Conservation (phyloP, 495 filamentous ascomycete species). For the Trichoderma reesei region DNA sequence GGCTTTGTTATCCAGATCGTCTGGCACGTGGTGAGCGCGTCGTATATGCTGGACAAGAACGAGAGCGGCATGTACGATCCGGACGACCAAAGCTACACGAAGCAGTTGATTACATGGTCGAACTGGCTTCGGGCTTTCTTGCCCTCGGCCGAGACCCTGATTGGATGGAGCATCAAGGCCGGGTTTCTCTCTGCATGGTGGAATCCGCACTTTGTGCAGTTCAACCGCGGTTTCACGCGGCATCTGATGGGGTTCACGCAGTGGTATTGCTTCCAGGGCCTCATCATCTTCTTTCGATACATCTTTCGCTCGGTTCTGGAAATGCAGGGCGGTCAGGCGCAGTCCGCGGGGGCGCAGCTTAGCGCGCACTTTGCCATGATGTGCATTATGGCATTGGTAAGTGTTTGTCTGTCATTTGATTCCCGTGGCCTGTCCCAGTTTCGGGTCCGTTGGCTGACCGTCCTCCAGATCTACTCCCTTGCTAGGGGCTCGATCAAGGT, state of each 20-base stretch:
- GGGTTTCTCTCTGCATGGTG: slow-evolving; percentile 59
- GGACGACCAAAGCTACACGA: not conserved
- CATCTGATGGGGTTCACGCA: slow-evolving; percentile 54
- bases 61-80: slow-evolving; percentile 4
- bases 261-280: slow-evolving; percentile 60
- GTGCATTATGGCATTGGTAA: slow-evolving; percentile 45
- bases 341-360: slow-evolving; percentile 28
- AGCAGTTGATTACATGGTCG: not conserved
- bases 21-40: slow-evolving; percentile 39
- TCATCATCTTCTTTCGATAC: slow-evolving; percentile 49
- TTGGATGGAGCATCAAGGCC: slow-evolving; percentile 38
- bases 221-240: slow-evolving; percentile 50
- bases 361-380: slow-evolving; percentile 50
- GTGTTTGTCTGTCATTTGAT: slow-evolving; percentile 14
- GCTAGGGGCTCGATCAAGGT: slow-evolving; percentile 42
- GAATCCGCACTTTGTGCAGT: slow-evolving; percentile 61
- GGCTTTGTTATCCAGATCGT: slow-evolving; percentile 41
- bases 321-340: slow-evolving; percentile 31
- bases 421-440: not conserved
- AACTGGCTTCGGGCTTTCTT: not conserved
- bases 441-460: slow-evolving; percentile 17
- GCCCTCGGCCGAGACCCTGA: slow-evolving; percentile 29
- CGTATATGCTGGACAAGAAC: slow-evolving; percentile 19
- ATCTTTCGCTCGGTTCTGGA: slow-evolving; percentile 40
- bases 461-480: slow-evolving; percentile 32